Base-by-base conservation (phyloP, 2,329 filamentous ascomycete genomes). In the Claviceps sp. region DNA sequence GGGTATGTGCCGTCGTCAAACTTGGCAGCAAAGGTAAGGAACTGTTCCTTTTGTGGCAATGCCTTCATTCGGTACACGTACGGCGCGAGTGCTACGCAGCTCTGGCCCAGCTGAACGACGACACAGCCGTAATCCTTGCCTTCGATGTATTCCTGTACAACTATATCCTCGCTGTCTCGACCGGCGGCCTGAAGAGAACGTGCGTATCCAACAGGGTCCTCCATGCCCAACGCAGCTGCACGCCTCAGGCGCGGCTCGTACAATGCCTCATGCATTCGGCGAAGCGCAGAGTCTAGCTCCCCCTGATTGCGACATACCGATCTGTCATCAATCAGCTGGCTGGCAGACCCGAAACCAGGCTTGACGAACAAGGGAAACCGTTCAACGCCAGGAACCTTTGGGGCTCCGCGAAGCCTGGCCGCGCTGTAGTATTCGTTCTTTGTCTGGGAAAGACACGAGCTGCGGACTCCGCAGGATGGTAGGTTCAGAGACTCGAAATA, bases 141-240 rank as follows among this genome's bases (percentile, higher is more conserved):
- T 8, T 44, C 39, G 3, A 49, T 44, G 39, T 43, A 49, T 22
- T 49, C 47, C 47, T 49, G 47, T 17, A 49, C 47, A 11, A 49
- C 39, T 1, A 49, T 44, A 22, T 49, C 47, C 14, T 49, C 39
- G 17, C 47, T 44, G 17, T 49, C 47, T 8, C 47, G 23, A 2
- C 47, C 47, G 14, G 36, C 26, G 7, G n/a, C 9, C 17, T 44
- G 39, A 7, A 9, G 43, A 5, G 47, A 49, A 29, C 29, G 38
- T 6, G 39, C 47, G 13, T 49, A 49, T 26, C 20, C 26, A 13
- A 8, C 2, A 26, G 47, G 11, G 8, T 44, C n/a, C 16, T 44
- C 26, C 6, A 37, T 44, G 8, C 47, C 47, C 26, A 49, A n/a
- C 5, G 39, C 47, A 14, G n/a, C 5, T 2, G 47, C 47, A 22